Evolutionary conservation across 345 rosid genomes (phyloP), one percentile per base, ranked within the genome.

Genomic region (Rhodomyrtus tomentosa): DNA sequence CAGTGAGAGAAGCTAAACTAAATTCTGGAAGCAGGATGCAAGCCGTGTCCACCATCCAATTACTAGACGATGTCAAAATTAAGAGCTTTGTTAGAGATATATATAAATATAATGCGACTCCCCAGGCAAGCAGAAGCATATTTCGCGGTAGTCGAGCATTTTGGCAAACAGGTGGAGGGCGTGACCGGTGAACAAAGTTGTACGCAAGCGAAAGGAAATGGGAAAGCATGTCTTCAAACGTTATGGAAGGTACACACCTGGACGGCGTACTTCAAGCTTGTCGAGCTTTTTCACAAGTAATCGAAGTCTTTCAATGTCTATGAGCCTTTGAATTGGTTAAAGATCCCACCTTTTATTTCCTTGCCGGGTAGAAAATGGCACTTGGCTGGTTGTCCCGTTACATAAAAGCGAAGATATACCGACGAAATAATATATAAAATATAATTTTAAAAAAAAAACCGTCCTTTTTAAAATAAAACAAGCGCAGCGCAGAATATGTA

Each of bases 111-210:
- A 53, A 45, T 45, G 48, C 55, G 55, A 21, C 25, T 21, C 25
- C 21, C 55, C 10, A 21, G 49, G 49, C 38, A 25, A 49, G 55
- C 40, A 81, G 12, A 32, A 7, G 36, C 76, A 38, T 21, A 62
- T 62, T 1, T 62, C 76, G 32, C 32, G 42, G 76, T 14, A 32
- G 55, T 87, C 32, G 86, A 83, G 82, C 82, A 86, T 87, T 89
- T 86, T 59, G 6, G 6, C 89, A 72, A 89, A 85, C 89, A 84
- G 16, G 53, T 80, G 73, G 55, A 50, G 40, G 82, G 55, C 40
- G 55, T 16, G 50, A 15, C 11, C 25, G 38, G n/a, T 27, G 55
- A 50, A 53, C 38, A 50, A 6, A 50, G 22, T 32, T 0, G 42
- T 2, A 16, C 2, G 9, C 24, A 14, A 62, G 38, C 6, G 16